phyloP scores from a whole-genome alignment of 2,329 filamentous ascomycete genomes.

The Aspergillus fumigatus region DNA sequence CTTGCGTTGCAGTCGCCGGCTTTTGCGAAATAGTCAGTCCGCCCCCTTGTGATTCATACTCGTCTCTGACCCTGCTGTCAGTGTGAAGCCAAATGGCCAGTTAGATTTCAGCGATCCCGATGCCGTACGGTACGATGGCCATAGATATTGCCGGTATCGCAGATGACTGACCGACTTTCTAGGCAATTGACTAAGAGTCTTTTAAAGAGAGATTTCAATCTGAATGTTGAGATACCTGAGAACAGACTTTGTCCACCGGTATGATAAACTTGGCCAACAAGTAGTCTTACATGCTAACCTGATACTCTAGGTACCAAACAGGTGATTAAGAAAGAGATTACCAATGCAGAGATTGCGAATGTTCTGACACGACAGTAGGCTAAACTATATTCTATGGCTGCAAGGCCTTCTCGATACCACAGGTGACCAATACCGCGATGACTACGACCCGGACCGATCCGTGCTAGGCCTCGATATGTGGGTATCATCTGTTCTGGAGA shows the following conservation, averaged over 20 bases:
- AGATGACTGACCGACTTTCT: conserved; percentile 7
- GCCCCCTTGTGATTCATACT: not conserved
- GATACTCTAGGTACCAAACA: conserved; percentile 40
- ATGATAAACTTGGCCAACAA: conserved; percentile 16
- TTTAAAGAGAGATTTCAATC: conserved; percentile 68
- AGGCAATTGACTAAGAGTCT: conserved; percentile 72
- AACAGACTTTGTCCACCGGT: conserved; percentile 86
- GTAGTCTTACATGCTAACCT: conserved; percentile 3
- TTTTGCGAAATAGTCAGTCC: conserved; percentile 54
- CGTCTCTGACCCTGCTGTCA: conserved; percentile 21
- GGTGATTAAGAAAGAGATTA: conserved; percentile 25
- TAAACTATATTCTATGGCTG: conserved; percentile 89
- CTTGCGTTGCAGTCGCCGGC: conserved; percentile 56
- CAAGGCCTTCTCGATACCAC: conserved; percentile 74
- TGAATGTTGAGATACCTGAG: conserved; percentile 65
- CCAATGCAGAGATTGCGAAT: not conserved
- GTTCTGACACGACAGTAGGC: conserved; percentile 47
- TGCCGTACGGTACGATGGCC: conserved; percentile 61
- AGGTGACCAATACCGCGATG: conserved; percentile 41
- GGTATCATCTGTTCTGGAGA: conserved; percentile 1
- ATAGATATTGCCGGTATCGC: not conserved
- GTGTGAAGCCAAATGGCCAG: conserved; percentile 52
- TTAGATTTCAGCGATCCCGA: conserved; percentile 77
- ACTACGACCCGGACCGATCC: conserved; percentile 51
- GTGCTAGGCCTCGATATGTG: conserved; percentile 73